Evolutionary conservation across 352 stramenopile genomes (phyloP), one percentile per base, ranked within the genome.

Genomic region (Globisporangium barbulae): DNA sequence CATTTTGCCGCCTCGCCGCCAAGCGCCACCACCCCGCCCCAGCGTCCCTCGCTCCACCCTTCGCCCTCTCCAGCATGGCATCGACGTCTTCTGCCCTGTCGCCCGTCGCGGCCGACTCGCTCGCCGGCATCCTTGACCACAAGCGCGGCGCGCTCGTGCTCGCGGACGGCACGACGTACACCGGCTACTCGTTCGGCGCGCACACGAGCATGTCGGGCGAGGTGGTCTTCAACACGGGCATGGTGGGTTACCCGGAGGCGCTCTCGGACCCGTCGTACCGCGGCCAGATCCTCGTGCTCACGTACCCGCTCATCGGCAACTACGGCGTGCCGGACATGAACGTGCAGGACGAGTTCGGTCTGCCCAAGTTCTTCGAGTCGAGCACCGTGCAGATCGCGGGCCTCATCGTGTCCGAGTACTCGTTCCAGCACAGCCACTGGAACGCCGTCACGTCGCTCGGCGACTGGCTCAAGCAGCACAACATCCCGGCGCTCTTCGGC

Each of bases 141-240:
- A 79, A 85, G 49, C 83, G 76, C 7, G 86, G 84, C 35, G 81
- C 92, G 59, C 81, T 95, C 52, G 87, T 93, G 70, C 90, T 95
- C 54, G 81, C 85, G 45, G 87, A 94, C 41, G 87, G 87, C 63
- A 77, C 85, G 44, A 77, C 81, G 59, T 93, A 85, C 75, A 72
- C 75, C 48, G 87, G 87, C 44, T 78, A 92, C 59, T 91, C 83
- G 58, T 95, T 95, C 56, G 87, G 87, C 52, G 87, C 87, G 22
- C 79, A 89, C 52, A 84, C 83, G 62, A 89, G 78, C 19, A 92
- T 75, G 72, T 78, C 81, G 8, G 83, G 83, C 31, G 83, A 92
- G 66, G 85, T 99, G 12, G 97, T 99, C 35, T 99, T 99, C 78
- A 98, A 96, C 63, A 99, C 97, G 15, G 97, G 94, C 59, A 99